Evolutionary conservation across 2,329 filamentous ascomycete species (phyloP).

Genomic region (Diaporthe australafricana): DNA sequence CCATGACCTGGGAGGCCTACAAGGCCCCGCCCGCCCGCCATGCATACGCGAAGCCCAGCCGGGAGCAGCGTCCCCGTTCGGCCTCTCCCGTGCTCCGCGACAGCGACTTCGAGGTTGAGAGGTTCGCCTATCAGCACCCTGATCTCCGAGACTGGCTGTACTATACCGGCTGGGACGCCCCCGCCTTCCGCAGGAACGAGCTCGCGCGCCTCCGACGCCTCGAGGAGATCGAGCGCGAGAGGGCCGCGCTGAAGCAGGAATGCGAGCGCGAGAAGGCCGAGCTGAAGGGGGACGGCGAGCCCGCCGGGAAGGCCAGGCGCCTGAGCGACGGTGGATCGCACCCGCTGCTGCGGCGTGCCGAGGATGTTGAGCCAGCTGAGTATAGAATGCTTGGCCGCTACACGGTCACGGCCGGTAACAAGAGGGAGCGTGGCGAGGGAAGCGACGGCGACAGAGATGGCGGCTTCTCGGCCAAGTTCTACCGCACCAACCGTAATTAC

Average conservation of each 20-base stretch:
- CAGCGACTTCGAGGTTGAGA: neutral
- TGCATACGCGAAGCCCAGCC: neutral
- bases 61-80: neutral
- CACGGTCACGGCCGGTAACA: neutral
- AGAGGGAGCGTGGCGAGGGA: neutral
- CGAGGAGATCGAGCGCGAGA: constrained; percentile 22
- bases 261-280: neutral
- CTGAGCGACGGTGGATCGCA: no score
- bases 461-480: neutral
- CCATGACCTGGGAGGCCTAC: neutral
- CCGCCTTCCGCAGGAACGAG: neutral
- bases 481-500: neutral
- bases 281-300: neutral
- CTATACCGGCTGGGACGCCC: constrained; percentile 12
- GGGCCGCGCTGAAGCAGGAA: neutral
- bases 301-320: neutral
- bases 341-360: neutral
- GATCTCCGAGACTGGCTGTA: constrained; percentile 28
- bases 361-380: neutral
- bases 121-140: neutral
- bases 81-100: neutral
- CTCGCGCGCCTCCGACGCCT: constrained; percentile 19
- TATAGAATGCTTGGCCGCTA: neutral
- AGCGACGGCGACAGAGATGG: neutral
- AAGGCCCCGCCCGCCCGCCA: neutral